Base-by-base conservation (phyloP, 352 stramenopile genomes). In the Phytophthora agathidicida region DNA sequence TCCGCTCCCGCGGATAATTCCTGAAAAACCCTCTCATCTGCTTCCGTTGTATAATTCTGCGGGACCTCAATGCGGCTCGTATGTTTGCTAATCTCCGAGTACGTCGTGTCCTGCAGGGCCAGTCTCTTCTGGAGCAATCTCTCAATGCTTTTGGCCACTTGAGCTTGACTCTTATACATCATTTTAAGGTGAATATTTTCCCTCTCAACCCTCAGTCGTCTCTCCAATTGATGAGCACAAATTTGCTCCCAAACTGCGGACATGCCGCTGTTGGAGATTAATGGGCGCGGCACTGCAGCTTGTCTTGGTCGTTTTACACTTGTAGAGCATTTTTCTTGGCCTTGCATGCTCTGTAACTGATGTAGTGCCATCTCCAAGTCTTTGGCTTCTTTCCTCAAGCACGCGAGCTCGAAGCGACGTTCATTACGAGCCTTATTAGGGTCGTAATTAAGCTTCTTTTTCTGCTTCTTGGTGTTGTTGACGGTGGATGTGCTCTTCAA, bases 1-100 rank as follows among this genome's bases (percentile, higher is more conserved):
- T 83, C 69, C 1, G 72, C 57, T 19, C 73, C 53, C 7, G 49
- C 45, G 5, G 55, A 30, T 11, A 77, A 54, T 16, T 77, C 58
- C 7, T 73, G 39, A 13, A 77, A 71, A 23, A 71, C 71, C 16
- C 53, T n/a, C 5, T 48, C 47, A 17, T 44, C 36, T 7, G 53
- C 38, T 14, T 53, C 23, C 31, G 47, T 53, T 24, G 48, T 20
- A 28, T 59, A 38, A 3, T 38, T 50, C 1, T n/a, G 43, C 24
- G 63, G 50, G 7, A 68, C 38, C n/a, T 68, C 45, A 7, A 60
- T 58, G 13, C 63, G 57, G 39, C 51, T 24, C 2, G 57, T 47
- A 5, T 32, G 42, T 5, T 45, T 52, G 13, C 44, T 65, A 20
- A 28, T 24, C 43, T 56, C 39, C 5, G 42, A 11, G 32, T 48